Base-by-base conservation (phyloP, 108 stramenopile genomes). In the Parmales sp. region DNA sequence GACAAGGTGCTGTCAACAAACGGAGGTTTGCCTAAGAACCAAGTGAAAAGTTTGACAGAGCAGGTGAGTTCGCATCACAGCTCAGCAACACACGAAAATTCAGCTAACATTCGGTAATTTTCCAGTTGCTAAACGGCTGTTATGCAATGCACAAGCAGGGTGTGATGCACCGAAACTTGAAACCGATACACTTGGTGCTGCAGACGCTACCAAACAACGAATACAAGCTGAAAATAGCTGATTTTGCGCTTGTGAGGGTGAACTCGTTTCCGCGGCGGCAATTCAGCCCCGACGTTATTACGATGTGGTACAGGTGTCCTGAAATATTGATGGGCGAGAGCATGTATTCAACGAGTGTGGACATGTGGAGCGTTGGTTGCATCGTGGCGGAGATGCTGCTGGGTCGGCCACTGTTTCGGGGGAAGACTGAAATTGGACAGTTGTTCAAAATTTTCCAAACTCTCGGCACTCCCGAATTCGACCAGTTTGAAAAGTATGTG, bases 271-370 rank as follows among this genome's bases (percentile, higher is more conserved):
- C 54, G 8, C 29, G 13, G 26, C 29, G 31, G 31, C 31, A 60
- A 13, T 60, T 60, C 68, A 95, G 92, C 0, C 90, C 90, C 67
- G 94, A 91, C 72, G 88, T 97, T 37, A 96, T 99, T 0, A 99
- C 98, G 8, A 75, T 99, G 51, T 99, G 98, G 98, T 99, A 99
- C 70, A 84, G 98, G 13, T 92, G 95, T 9, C 98, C 98, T 0
- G 98, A 99, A 72, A 94, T 99, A 0, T 75, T 99, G 46, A 84
- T 99, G 90, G 64, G 64, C 6, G 87, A 86, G 31, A 82, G 82
- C 36, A 46, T 71, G 20, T 92, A 92, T 45, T 87, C 84, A 38
- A 70, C 78, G 13, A 75, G 88, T 3, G 94, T 99, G 0, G 98
- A 99, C 68, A 87, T 99, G 66, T 99, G 95, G 95, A 88, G 90